phyloP scores from a whole-genome alignment of 2,329 filamentous ascomycete species.

The Ustulina deusta region DNA sequence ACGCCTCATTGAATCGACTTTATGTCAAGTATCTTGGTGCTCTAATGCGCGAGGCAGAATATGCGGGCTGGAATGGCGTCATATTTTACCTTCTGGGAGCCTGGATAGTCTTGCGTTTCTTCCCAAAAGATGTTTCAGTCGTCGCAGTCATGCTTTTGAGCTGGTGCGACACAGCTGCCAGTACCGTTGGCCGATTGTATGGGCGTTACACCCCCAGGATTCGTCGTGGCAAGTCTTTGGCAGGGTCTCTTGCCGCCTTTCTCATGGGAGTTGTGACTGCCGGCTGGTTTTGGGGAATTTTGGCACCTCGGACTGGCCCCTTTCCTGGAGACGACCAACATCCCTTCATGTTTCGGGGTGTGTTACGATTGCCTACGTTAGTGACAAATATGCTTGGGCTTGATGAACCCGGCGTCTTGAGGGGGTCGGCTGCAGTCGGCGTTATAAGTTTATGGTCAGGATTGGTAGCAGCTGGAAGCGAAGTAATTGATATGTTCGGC shows the following conservation, averaged over 20 bases:
- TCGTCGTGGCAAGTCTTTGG: conserved; percentile 88
- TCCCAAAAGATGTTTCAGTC: conserved; percentile 93
- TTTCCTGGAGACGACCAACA: conserved; percentile 76
- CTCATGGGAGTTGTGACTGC: conserved; percentile 85
- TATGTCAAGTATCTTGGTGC: conserved; percentile 89
- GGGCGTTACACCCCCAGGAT: conserved; percentile 89
- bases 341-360: conserved; percentile 84
- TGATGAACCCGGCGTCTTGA: conserved; percentile 68
- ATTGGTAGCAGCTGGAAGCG: conserved; percentile 87
- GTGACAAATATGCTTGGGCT: conserved; percentile 72
- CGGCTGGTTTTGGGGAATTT: conserved; percentile 86
- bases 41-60: conserved; percentile 97
- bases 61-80: conserved; percentile 93
- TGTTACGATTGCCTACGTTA: conserved; percentile 74
- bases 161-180: conserved; percentile 98
- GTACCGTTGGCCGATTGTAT: conserved; percentile 90
- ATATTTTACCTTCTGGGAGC: conserved; percentile 96
- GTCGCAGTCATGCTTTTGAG: conserved; percentile 90
- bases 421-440: conserved; percentile 78
- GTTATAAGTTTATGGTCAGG: conserved; percentile 89
- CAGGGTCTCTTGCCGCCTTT: conserved; percentile 87
- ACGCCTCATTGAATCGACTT: conserved; percentile 82
- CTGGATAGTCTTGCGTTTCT: conserved; percentile 85
- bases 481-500: conserved; percentile 90
- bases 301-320: conserved; percentile 76